phyloP scores from a whole-genome alignment of 169 alveolate species.

The Nephromyces sp. region DNA sequence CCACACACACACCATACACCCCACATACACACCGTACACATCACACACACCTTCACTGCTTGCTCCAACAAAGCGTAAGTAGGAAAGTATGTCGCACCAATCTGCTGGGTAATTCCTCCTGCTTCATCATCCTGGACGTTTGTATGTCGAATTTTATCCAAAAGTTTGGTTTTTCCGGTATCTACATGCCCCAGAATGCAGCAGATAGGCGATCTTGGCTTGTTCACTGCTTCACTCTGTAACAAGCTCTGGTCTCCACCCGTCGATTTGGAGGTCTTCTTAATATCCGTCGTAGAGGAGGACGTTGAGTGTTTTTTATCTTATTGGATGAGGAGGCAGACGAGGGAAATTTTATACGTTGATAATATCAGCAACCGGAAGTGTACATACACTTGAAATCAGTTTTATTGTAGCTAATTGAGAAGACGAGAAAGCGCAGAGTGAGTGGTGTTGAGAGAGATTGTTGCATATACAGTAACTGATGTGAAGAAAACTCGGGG shows the following conservation, averaged over 20 bases:
- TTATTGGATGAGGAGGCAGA: too few species aligned
- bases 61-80: conserved; percentile 81
- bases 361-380: not conserved
- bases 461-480: too few species aligned
- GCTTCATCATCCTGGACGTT: conserved; percentile 98
- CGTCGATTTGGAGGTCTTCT: conserved; percentile 20
- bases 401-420: conserved; percentile 3
- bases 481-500: too few species aligned
- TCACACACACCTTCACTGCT: conserved; percentile 50
- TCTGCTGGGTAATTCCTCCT: conserved; percentile 99
- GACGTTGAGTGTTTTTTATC: too few species aligned
- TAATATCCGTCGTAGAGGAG: too few species aligned
- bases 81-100: conserved; percentile 99
- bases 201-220: conserved; percentile 89
- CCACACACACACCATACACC: too few species aligned
- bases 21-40: too few species aligned
- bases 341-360: not conserved
- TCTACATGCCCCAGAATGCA: conserved; percentile 99
- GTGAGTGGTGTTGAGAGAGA: too few species aligned
- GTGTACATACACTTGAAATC: not conserved
- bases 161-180: conserved; percentile 97
- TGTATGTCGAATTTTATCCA: conserved; percentile 96
- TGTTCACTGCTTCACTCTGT: not conserved
- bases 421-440: too few species aligned
- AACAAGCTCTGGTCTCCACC: conserved; percentile 13